Evolutionary conservation across 2,329 filamentous ascomycete species (phyloP).

Genomic region (Aspergillus fumigatiaffinis): DNA sequence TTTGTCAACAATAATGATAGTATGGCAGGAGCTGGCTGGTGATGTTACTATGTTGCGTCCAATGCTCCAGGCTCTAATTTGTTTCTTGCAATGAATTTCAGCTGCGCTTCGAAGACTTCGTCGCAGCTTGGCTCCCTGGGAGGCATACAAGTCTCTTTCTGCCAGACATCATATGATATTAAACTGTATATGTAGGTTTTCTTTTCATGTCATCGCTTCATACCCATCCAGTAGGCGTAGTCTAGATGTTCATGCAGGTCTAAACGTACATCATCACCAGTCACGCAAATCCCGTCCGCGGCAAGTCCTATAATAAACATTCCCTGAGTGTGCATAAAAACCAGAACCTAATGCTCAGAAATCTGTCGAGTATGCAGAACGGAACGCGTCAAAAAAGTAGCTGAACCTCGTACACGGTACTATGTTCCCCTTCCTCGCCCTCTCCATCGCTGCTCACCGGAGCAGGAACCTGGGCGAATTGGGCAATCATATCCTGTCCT

Average conservation of each 20-base stretch:
- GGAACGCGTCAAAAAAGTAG: not conserved
- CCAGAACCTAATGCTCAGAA: not conserved
- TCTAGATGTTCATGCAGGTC: not conserved
- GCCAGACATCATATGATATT: not conserved
- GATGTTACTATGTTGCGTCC: too few species aligned
- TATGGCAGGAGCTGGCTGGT: too few species aligned
- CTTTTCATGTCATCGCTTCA: not conserved
- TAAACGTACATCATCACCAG: not conserved
- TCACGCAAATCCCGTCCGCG: not conserved
- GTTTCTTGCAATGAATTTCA: too few species aligned
- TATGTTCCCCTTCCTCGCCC: not conserved
- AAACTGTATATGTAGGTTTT: not conserved
- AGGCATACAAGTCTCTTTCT: not conserved
- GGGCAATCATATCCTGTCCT: constrained; percentile 74
- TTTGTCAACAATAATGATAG: too few species aligned
- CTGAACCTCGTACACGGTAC: not conserved
- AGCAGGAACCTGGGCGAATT: not conserved
- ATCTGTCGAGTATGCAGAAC: not conserved
- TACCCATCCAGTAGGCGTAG: not conserved
- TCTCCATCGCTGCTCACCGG: not conserved
- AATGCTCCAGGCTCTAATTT: too few species aligned
- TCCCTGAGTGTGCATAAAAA: not conserved
- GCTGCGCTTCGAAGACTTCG: too few species aligned
- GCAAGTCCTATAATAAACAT: not conserved
- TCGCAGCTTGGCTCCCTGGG: too few species aligned